phyloP scores from a whole-genome alignment of 78 protist species.

The Cavenderia fasciculata region DNA sequence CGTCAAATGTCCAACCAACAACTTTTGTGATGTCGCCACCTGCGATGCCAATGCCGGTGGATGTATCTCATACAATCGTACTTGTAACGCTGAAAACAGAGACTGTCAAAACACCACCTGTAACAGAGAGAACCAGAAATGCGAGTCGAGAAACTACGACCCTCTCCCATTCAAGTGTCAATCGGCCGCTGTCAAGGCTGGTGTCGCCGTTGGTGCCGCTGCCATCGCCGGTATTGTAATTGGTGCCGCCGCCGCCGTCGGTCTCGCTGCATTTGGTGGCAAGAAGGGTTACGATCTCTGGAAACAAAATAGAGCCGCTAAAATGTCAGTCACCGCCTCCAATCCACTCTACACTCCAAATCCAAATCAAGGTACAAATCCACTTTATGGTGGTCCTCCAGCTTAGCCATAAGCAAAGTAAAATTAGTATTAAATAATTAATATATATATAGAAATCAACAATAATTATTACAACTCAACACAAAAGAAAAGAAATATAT shows the following conservation, averaged over 20 bases:
- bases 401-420: too few relatives aligned
- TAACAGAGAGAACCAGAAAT: background rate
- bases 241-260: slow-evolving; percentile 59
- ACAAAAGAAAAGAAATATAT: too few relatives aligned
- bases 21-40: slow-evolving; percentile 21
- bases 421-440: too few relatives aligned
- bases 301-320: background rate
- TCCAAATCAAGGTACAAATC: slow-evolving; percentile 60
- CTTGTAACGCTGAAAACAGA: slow-evolving; percentile 9
- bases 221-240: slow-evolving; percentile 73
- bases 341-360: slow-evolving; percentile 60
- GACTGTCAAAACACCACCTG: slow-evolving; percentile 28
- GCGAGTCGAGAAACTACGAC: slow-evolving; percentile 4
- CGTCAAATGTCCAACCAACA: background rate
- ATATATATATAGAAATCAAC: too few relatives aligned
- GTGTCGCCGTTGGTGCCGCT: slow-evolving; percentile 71
- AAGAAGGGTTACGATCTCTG: slow-evolving; percentile 53
- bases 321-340: slow-evolving; percentile 35
- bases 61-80: slow-evolving; percentile 14
- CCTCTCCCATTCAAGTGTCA: slow-evolving; percentile 77
- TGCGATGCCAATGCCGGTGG: slow-evolving; percentile 19
- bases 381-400: slow-evolving; percentile 8
- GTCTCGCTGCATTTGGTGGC: slow-evolving; percentile 49
- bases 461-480: too few relatives aligned
- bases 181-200: slow-evolving; percentile 53